These are phyloP conservation scores for Alliaria petiolata DNA, from an alignment of 345 rosid genomes.

Conservation along the genomic window DNA sequence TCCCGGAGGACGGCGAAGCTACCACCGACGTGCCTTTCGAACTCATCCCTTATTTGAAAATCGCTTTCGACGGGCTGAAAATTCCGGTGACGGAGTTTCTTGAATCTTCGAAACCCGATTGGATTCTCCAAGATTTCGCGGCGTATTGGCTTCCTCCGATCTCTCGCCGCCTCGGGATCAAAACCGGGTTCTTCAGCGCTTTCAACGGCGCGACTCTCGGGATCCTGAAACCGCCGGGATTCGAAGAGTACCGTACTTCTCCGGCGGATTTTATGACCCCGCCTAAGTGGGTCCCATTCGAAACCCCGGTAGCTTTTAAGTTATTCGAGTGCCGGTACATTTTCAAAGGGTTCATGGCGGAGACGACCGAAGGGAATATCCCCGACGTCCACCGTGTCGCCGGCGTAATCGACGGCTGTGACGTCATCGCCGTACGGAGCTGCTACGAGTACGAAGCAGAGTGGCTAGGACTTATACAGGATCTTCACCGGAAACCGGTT, in stretches of 20 bases:
- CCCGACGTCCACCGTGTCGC: too few species aligned
- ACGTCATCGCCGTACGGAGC: too few species aligned
- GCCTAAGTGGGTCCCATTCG: too few species aligned
- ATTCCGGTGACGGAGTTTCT: slow-evolving; percentile 31
- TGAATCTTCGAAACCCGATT: slow-evolving; percentile 29
- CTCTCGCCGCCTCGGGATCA: slow-evolving; percentile 11
- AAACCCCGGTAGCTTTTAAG: too few species aligned
- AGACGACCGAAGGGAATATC: too few species aligned
- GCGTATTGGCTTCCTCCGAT: slow-evolving; percentile 41
- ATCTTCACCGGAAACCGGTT: too few species aligned
- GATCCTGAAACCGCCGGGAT: neutral
- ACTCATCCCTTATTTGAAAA: slow-evolving; percentile 32
- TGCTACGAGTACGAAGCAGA: too few species aligned
- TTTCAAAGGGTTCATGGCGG: too few species aligned
- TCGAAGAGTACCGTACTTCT: slow-evolving; percentile 17
- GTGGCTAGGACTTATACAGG: too few species aligned
- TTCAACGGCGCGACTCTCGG: neutral
- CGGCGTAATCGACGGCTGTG: too few species aligned
- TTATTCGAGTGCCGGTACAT: too few species aligned
- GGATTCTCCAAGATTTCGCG: slow-evolving; percentile 40
- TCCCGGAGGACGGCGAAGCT: slow-evolving; percentile 37
- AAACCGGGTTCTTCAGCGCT: neutral
- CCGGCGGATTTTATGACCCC: too few species aligned
- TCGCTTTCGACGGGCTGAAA: slow-evolving; percentile 35
- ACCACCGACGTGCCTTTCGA: slow-evolving; percentile 33